Percentiles rank a stretch among this genome's conserved stretches.
Evolutionary conservation across 768 basidiomycete genomes (phyloP).

Genomic region (Termitomyces sp.): DNA sequence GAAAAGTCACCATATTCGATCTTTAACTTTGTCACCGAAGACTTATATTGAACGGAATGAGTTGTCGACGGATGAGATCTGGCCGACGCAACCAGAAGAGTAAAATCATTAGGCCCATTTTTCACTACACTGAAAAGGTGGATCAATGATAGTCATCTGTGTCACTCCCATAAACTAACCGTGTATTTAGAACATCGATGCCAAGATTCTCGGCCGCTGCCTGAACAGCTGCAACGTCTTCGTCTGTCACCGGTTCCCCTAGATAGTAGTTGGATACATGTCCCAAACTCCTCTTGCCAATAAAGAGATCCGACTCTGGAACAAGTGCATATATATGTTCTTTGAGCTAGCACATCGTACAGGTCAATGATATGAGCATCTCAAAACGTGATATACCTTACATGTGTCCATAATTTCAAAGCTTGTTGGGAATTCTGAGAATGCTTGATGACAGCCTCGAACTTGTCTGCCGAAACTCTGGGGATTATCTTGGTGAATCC

Average conservation of each 20-base stretch:
- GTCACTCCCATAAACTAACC: constrained; percentile 33
- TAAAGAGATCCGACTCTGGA: constrained; percentile 64
- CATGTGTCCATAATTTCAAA: constrained; percentile 56
- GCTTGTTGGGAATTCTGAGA: constrained; percentile 58
- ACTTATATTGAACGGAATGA: constrained; percentile 42
- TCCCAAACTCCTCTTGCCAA: constrained; percentile 74
- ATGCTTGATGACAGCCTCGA: constrained; percentile 52
- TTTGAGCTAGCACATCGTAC: constrained; percentile 42
- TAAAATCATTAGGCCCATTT: constrained; percentile 53
- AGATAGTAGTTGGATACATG: constrained; percentile 86
- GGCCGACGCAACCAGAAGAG: constrained; percentile 71
- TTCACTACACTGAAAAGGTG: constrained; percentile 58
- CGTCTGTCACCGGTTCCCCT: constrained; percentile 64
- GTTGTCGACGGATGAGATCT: constrained; percentile 29
- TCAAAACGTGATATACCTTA: constrained; percentile 12
- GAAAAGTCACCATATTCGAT: constrained; percentile 77
- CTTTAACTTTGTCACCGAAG: constrained; percentile 43
- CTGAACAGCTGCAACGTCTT: constrained; percentile 75
- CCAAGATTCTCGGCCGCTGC: constrained; percentile 66
- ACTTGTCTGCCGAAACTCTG: constrained; percentile 53
- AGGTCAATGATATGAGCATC: neutral
- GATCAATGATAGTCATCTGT: neutral
- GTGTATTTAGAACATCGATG: constrained; percentile 78
- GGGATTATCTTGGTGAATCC: constrained; percentile 86
- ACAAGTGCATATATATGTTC: constrained; percentile 64